Evolutionary conservation across 352 stramenopile genomes (phyloP).

Genomic region (Phytopythium helicoides): DNA sequence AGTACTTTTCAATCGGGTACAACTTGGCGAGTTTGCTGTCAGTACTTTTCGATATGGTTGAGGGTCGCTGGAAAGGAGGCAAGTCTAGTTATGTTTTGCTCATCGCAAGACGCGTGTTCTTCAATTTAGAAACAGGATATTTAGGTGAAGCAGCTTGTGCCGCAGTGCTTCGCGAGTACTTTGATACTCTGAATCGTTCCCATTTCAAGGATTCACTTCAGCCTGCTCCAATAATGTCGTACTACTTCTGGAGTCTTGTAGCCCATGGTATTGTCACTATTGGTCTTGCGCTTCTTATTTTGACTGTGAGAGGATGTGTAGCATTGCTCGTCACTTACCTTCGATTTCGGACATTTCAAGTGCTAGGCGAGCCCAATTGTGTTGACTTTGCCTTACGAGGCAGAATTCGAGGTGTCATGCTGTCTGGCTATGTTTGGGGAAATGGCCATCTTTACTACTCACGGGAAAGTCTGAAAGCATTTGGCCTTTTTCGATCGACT

Average conservation of each 20-base stretch:
- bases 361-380: slow-evolving; percentile 11
- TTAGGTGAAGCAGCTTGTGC: slow-evolving; percentile 21
- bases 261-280: slow-evolving; percentile 20
- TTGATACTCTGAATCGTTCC: slow-evolving; percentile 21
- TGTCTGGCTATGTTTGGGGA: slow-evolving; percentile 14
- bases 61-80: slow-evolving; percentile 11
- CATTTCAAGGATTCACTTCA: slow-evolving; percentile 12
- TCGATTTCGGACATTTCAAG: slow-evolving; percentile 8
- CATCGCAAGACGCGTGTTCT: slow-evolving; percentile 18
- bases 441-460: slow-evolving; percentile 15
- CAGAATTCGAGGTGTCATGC: slow-evolving; percentile 5
- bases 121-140: slow-evolving; percentile 32
- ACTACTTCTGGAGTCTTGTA: slow-evolving; percentile 31
- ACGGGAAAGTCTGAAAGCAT: slow-evolving; percentile 9
- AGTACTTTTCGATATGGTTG: slow-evolving; percentile 34
- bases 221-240: slow-evolving; percentile 6
- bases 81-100: slow-evolving; percentile 12
- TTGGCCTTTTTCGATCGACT: slow-evolving; percentile 5
- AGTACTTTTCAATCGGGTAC: slow-evolving; percentile 39
- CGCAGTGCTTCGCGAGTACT: slow-evolving; percentile 20
- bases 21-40: slow-evolving; percentile 33
- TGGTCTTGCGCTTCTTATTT: slow-evolving; percentile 12
- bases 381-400: slow-evolving; percentile 13
- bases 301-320: slow-evolving; percentile 7
- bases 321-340: slow-evolving; percentile 8